Percentiles rank a stretch among this genome's conserved stretches.
phyloP scores from a whole-genome alignment of 1,284 basidiomycete species.

The Ceratobasidium sp. region DNA sequence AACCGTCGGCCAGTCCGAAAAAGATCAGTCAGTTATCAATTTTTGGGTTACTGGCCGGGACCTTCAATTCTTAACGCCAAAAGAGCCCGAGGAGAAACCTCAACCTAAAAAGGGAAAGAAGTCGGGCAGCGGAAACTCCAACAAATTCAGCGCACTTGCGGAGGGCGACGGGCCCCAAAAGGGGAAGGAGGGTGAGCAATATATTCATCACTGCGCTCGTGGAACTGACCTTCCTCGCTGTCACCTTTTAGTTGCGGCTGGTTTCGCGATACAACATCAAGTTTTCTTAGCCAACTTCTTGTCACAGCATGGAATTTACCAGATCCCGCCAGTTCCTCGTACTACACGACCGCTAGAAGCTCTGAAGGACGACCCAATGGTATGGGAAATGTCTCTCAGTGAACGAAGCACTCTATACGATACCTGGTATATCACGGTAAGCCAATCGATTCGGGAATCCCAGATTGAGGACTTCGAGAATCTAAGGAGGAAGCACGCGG shows the following conservation, averaged over 20 bases:
- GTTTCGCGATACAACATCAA: slow-evolving; percentile 3
- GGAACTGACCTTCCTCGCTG: too few species aligned
- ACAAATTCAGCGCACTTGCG: too few species aligned
- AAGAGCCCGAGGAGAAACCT: slow-evolving; percentile 10
- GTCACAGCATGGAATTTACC: slow-evolving; percentile 4
- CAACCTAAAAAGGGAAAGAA: not conserved
- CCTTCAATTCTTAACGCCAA: slow-evolving; percentile 31
- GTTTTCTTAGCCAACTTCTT: slow-evolving; percentile 10
- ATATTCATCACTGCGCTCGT: too few species aligned
- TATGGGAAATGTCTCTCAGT: slow-evolving; percentile 46
- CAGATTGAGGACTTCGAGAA: slow-evolving; percentile 60
- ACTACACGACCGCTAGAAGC: slow-evolving; percentile 31
- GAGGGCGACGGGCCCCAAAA: too few species aligned
- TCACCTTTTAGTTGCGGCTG: too few species aligned
- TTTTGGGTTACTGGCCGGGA: slow-evolving; percentile 39
- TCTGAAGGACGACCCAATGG: slow-evolving; percentile 16
- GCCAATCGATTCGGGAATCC: slow-evolving; percentile 53
- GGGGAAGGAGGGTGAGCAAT: too few species aligned
- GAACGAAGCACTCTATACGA: slow-evolving; percentile 44
- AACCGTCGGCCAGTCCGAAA: slow-evolving; percentile 6
- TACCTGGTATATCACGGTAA: slow-evolving; percentile 40
- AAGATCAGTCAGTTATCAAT: slow-evolving; percentile 3
- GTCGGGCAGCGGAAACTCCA: too few species aligned
- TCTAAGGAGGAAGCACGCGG: slow-evolving; percentile 56
- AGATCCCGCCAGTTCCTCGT: slow-evolving; percentile 20